Conservation (phyloP, 306 rosid genomes). For the Castanea crenata region DNA sequence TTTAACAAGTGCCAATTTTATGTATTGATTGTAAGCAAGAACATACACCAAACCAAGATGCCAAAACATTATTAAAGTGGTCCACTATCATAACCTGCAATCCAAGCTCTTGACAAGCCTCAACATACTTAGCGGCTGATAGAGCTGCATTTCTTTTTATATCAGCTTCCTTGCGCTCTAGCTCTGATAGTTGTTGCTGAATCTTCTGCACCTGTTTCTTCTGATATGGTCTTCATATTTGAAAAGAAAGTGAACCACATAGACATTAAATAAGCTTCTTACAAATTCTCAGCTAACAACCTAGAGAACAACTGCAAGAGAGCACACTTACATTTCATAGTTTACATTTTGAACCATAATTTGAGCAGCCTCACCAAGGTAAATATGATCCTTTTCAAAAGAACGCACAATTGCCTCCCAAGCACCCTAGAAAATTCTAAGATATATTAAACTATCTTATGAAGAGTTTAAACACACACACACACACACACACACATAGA, state of each 20-base stretch:
- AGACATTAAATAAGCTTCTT: neutral
- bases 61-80: slow-evolving; percentile 8
- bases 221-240: slow-evolving; percentile 72
- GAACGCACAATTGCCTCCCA: slow-evolving; percentile 79
- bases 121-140: slow-evolving; percentile 72
- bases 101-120: slow-evolving; percentile 98
- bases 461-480: neutral
- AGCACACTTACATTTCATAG: slow-evolving; percentile 79
- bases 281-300: neutral
- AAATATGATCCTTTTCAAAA: slow-evolving; percentile 83
- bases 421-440: slow-evolving; percentile 54
- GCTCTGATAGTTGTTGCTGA: slow-evolving; percentile 86
- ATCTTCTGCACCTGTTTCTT: slow-evolving; percentile 91
- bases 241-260: slow-evolving; percentile 14
- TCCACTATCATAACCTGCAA: slow-evolving; percentile 60
- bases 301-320: slow-evolving; percentile 5
- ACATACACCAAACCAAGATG: neutral
- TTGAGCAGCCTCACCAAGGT: slow-evolving; percentile 94
- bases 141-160: slow-evolving; percentile 78
- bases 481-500: too few relatives aligned
- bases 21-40: neutral
- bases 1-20: slow-evolving; percentile 10
- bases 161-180: slow-evolving; percentile 95
- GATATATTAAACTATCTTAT: neutral
- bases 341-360: slow-evolving; percentile 81